These are phyloP conservation scores for Lactarius akahatsu DNA, from an alignment of 768 basidiomycete genomes.

Conservation along the genomic window DNA sequence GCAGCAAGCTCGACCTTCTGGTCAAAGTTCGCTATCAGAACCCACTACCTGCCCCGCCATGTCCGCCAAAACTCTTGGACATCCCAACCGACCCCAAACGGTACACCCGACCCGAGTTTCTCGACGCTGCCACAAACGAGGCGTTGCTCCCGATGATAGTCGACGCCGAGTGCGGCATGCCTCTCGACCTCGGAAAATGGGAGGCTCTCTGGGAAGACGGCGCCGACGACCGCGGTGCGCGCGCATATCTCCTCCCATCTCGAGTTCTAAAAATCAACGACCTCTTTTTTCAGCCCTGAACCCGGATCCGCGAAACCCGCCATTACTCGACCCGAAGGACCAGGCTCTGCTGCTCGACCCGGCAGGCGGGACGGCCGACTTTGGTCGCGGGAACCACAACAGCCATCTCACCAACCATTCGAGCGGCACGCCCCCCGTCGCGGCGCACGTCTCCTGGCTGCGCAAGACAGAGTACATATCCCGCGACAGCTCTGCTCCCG, in stretches of 20 bases:
- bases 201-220: constrained; percentile 83
- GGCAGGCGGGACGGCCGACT: constrained; percentile 44
- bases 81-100: constrained; percentile 89
- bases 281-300: constrained; percentile 50
- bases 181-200: constrained; percentile 82
- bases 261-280: constrained; percentile 5
- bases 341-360: constrained; percentile 73
- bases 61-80: constrained; percentile 91
- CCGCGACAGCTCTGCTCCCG: constrained; percentile 49
- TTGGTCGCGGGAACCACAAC: constrained; percentile 36
- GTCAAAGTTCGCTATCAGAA: constrained; percentile 93
- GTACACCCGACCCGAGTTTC: constrained; percentile 83
- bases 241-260: background rate
- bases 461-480: constrained; percentile 90
- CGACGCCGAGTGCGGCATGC: constrained; percentile 97
- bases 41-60: constrained; percentile 93
- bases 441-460: constrained; percentile 82
- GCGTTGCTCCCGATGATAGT: constrained; percentile 92
- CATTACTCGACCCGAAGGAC: constrained; percentile 70
- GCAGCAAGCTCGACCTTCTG: constrained; percentile 83
- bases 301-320: constrained; percentile 59
- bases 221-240: constrained; percentile 63
- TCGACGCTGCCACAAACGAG: constrained; percentile 76
- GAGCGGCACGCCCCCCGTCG: constrained; percentile 45
- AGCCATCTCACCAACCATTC: constrained; percentile 34